Percentiles rank a stretch among this genome's conserved stretches.
Evolutionary conservation across 2,329 filamentous ascomycete genomes (phyloP).

Genomic region (Hypoxylon sp.): DNA sequence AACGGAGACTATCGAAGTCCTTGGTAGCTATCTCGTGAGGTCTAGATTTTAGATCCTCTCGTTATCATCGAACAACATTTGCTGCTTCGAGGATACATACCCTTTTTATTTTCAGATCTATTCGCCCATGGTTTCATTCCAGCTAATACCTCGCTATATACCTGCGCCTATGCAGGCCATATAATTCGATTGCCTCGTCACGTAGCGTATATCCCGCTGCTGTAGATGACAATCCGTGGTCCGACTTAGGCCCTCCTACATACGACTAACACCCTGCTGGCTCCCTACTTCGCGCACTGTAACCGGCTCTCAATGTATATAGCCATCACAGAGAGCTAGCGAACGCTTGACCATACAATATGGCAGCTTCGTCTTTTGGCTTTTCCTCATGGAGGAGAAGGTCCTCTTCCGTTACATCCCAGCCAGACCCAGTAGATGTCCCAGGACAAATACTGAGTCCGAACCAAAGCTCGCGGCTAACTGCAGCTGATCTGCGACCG

Average conservation of each 20-base stretch:
- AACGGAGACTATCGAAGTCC: slow-evolving; percentile 20
- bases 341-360: slow-evolving; percentile 50
- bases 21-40: slow-evolving; percentile 36
- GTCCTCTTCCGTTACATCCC: slow-evolving; percentile 55
- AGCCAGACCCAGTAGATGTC: slow-evolving; percentile 54
- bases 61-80: slow-evolving; percentile 42
- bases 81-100: slow-evolving; percentile 17
- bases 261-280: slow-evolving; percentile 32
- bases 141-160: slow-evolving; percentile 9
- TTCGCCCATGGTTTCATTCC: slow-evolving; percentile 11
- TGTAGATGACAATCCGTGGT: slow-evolving; percentile 25
- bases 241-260: slow-evolving; percentile 16
- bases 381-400: slow-evolving; percentile 66
- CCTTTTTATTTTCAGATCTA: slow-evolving; percentile 14
- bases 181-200: slow-evolving; percentile 17
- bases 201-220: slow-evolving; percentile 23
- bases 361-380: slow-evolving; percentile 64
- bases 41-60: slow-evolving; percentile 41
- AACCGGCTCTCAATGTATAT: slow-evolving; percentile 35
- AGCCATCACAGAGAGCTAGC: slow-evolving; percentile 34
- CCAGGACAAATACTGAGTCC: slow-evolving; percentile 48
- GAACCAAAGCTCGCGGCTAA: slow-evolving; percentile 40
- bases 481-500: slow-evolving; percentile 45
- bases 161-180: slow-evolving; percentile 16
- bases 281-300: slow-evolving; percentile 31